phyloP scores from a whole-genome alignment of 108 stramenopile species.

The Bacterosira constricta region DNA sequence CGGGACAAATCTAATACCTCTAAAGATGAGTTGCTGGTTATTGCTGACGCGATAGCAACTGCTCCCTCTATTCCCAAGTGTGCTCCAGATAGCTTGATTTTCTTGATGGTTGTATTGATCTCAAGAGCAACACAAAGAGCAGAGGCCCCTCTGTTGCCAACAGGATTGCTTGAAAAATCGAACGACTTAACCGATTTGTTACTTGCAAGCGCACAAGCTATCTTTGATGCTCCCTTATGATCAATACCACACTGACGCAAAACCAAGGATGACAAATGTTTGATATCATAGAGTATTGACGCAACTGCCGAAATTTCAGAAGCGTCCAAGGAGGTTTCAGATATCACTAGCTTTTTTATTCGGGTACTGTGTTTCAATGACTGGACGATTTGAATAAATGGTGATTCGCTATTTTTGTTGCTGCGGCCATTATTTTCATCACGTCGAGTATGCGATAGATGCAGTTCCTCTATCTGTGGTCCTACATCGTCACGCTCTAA shows the following conservation, averaged over 20 bases:
- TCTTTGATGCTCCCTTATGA: conserved; percentile 6
- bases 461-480: not conserved
- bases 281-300: conserved; percentile 9
- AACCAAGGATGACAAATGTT: not conserved
- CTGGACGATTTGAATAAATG: not conserved
- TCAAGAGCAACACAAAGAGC: conserved; percentile 6
- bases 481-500: not conserved
- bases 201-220: conserved; percentile 4
- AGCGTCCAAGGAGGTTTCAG: not conserved
- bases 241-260: conserved; percentile 4
- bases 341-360: conserved; percentile 1
- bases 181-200: not conserved
- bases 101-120: not conserved
- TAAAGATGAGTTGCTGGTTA: not conserved
- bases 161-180: conserved; percentile 12
- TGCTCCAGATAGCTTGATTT: conserved; percentile 1
- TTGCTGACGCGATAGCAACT: not conserved
- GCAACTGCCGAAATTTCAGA: not conserved
- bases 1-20: conserved; percentile 11
- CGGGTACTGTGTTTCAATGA: not conserved
- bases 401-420: not conserved
- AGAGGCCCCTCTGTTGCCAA: not conserved
- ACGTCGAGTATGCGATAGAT: not conserved
- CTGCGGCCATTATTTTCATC: not conserved
- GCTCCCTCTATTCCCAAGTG: not conserved